Conservation (phyloP, 768 basidiomycete species). For the Suillus cothurnatus region DNA sequence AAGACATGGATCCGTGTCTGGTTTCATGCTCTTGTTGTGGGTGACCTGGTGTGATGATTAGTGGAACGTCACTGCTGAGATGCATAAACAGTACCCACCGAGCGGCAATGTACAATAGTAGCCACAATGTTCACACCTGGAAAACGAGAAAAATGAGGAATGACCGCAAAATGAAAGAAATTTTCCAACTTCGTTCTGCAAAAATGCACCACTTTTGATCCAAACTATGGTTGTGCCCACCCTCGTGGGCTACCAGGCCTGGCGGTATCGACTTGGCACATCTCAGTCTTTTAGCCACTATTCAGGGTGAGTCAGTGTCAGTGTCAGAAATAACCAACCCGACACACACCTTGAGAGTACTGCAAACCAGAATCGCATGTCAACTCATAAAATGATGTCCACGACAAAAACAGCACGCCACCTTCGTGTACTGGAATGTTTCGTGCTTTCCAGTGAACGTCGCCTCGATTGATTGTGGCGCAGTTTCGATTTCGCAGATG, state of each 20-base stretch:
- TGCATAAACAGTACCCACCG: constrained; percentile 35
- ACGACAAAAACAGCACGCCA: constrained; percentile 20
- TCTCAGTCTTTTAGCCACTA: constrained; percentile 52
- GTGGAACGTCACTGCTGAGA: background rate
- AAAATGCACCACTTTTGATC: constrained; percentile 52
- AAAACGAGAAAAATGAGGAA: background rate
- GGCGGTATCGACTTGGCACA: constrained; percentile 53
- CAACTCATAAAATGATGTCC: background rate
- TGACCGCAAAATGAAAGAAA: background rate
- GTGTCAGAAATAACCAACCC: background rate
- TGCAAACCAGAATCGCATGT: constrained; percentile 18
- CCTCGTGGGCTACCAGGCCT: constrained; percentile 43
- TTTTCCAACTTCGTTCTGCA: constrained; percentile 48
- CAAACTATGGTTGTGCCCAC: constrained; percentile 50
- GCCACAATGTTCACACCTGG: constrained; percentile 54
- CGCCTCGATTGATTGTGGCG: constrained; percentile 60
- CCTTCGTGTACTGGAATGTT: constrained; percentile 68
- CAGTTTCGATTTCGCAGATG: constrained; percentile 59
- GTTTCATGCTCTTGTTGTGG: constrained; percentile 64
- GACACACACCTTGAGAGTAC: constrained; percentile 54
- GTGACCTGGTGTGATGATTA: constrained; percentile 42
- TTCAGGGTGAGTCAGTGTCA: too few species aligned
- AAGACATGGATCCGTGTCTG: constrained; percentile 63
- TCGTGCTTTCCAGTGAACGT: constrained; percentile 62
- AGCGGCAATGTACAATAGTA: constrained; percentile 61